A percentile compares a stretch with the other conserved stretches of the same genome.
Evolutionary conservation across 83 land plant genomes (phyloP).

Genomic region (Thuja plicata): DNA sequence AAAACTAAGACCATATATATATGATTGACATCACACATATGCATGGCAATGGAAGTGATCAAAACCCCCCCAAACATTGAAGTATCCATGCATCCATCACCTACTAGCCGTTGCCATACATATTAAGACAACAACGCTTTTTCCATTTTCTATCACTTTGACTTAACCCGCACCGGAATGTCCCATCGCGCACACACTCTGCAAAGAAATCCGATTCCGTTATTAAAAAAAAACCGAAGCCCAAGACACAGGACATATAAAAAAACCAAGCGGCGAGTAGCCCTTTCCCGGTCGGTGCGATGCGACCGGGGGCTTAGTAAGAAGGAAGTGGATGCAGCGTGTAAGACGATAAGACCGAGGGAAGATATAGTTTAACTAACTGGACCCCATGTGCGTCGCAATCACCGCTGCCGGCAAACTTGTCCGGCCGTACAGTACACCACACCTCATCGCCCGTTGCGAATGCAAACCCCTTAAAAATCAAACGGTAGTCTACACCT

Average conservation of each 20-base stretch:
- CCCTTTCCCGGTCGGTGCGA: not conserved
- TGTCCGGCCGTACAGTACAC: slow-evolving; percentile 10
- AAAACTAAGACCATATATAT: too few relatives aligned
- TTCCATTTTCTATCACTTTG: too few relatives aligned
- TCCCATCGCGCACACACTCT: too few relatives aligned
- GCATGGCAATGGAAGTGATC: too few relatives aligned
- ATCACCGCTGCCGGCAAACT: slow-evolving; percentile 10
- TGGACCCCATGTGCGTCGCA: slow-evolving; percentile 15
- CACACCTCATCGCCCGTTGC: not conserved
- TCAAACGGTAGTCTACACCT: not conserved
- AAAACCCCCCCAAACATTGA: too few relatives aligned
- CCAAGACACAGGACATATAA: not conserved
- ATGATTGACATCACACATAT: too few relatives aligned
- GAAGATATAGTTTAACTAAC: not conserved
- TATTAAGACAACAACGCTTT: too few relatives aligned
- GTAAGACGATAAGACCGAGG: not conserved
- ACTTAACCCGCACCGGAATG: too few relatives aligned
- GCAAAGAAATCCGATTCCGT: not conserved
- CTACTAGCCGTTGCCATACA: too few relatives aligned
- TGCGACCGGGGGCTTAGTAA: not conserved
- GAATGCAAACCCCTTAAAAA: too few relatives aligned
- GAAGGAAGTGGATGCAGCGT: not conserved
- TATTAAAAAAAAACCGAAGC: not conserved
- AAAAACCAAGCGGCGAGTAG: too few relatives aligned
- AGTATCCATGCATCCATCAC: too few relatives aligned